phyloP scores from a whole-genome alignment of 768 basidiomycete genomes.

The Sarcomyxa edulis region DNA sequence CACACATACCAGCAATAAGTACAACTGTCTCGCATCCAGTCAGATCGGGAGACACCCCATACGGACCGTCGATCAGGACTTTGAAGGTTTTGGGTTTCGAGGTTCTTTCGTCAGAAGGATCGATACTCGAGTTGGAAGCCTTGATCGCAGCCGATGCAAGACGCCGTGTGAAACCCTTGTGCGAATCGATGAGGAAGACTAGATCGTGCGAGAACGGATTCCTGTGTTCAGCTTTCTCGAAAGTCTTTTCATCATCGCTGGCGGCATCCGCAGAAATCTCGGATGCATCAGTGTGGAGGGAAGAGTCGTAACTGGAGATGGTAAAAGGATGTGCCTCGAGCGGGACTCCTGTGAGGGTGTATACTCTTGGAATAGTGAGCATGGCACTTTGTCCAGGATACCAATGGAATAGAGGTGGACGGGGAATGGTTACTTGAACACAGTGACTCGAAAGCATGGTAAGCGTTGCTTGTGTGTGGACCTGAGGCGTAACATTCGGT shows the following conservation, averaged over 20 bases:
- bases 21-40: conserved; percentile 4
- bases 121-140: too few relatives aligned
- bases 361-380: conserved; percentile 41
- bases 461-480: conserved; percentile 27
- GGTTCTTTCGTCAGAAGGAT: too few relatives aligned
- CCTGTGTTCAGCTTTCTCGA: background rate
- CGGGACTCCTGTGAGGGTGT: conserved; percentile 31
- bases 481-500: too few relatives aligned
- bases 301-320: conserved; percentile 31
- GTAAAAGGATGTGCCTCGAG: conserved; percentile 50
- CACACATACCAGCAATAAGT: conserved; percentile 5
- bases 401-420: conserved; percentile 40
- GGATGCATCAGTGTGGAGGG: background rate
- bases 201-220: conserved; percentile 3
- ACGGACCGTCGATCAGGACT: conserved; percentile 3
- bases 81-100: background rate
- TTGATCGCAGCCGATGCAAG: too few relatives aligned
- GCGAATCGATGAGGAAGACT: conserved; percentile 4
- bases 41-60: background rate
- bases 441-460: conserved; percentile 26
- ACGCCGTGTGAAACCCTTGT: too few relatives aligned
- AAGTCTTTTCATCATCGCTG: background rate
- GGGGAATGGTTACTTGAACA: conserved; percentile 31
- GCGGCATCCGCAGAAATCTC: background rate
- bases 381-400: conserved; percentile 42